Base-by-base conservation (phyloP, 306 rosid genomes). In the Lithocarpus polystachyus region DNA sequence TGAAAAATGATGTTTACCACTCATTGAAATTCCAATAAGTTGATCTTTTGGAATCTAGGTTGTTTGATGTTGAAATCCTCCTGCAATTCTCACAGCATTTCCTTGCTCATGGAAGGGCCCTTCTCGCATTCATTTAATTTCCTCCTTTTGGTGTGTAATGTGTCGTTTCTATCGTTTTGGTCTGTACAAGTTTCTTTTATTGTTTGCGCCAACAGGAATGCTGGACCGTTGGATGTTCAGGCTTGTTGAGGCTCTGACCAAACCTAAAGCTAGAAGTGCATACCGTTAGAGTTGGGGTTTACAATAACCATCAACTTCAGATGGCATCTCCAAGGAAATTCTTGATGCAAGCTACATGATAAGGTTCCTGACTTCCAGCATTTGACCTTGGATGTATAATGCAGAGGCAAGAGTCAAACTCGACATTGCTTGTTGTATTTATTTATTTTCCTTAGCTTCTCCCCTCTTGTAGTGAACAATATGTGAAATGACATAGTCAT, bases 181-280 rank as follows among this genome's bases (percentile, higher is more conserved):
- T 60, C 40, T 55, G 4, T 75, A 52, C 33, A 67, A 77, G 40
- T 35, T 43, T 72, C 40, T 35, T 9, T 33, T 23, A 11, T 56
- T 40, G 20, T 68, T 72, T 75, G 68, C 48, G 45, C 80, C 59
- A 6, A 81, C 90, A 94, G 98, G 98, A 80, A 81, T 94, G 98
- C 89, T 94, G 72, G 98, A 94, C 73, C 94, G 97, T 22, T 94
- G 98, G 98, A 94, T 92, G 97, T 92, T 48, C 87, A 82, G 96
- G 86, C 84, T 94, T 80, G 12, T 94, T 45, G 97, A 94, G 85
- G 90, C 86, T 67, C 24, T 88, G 60, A 92, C 98, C 69, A 94
- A 90, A 77, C 90, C 92, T 75, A 88, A 84, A n/a, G 75, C 86
- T 54, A 84, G 89, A 87, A 88, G 86, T 64, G 83, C 67, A 75